phyloP scores from a whole-genome alignment of 2,329 filamentous ascomycete genomes.

The Aspergillus spinulosporus region DNA sequence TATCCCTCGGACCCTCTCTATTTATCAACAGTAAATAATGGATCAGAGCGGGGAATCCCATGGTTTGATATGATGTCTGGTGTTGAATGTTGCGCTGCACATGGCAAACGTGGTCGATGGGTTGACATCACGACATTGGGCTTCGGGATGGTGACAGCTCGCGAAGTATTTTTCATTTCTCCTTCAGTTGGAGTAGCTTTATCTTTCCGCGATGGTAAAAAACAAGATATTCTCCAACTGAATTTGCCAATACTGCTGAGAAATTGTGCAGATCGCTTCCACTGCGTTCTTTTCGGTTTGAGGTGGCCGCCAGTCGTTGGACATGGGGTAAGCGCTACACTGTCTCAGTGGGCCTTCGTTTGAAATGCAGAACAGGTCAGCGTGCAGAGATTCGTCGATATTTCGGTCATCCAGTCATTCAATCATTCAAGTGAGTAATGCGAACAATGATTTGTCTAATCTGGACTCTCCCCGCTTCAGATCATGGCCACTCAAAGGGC shows the following conservation, averaged over 20 bases:
- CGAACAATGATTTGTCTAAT: too few relatives aligned
- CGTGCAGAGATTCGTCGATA: too few relatives aligned
- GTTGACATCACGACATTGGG: background rate
- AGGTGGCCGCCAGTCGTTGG: too few relatives aligned
- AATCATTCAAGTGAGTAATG: too few relatives aligned
- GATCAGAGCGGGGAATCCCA: conserved; percentile 10
- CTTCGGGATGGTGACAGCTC: background rate
- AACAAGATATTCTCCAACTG: background rate
- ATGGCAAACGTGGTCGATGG: background rate
- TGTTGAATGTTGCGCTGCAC: background rate
- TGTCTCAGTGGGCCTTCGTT: too few relatives aligned
- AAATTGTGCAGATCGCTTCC: background rate
- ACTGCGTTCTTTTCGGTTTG: too few relatives aligned
- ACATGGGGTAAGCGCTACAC: too few relatives aligned
- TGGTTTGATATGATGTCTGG: background rate
- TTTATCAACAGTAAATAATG: conserved; percentile 5
- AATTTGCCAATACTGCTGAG: background rate
- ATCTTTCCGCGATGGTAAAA: too few relatives aligned
- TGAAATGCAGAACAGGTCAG: too few relatives aligned
- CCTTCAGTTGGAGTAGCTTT: background rate
- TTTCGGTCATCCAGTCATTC: too few relatives aligned
- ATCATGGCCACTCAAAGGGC: too few relatives aligned
- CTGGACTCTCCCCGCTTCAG: too few relatives aligned
- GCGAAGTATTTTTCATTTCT: background rate
- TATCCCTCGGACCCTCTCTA: background rate